These are phyloP conservation scores for Notholithocarpus densiflorus DNA, from an alignment of 306 rosid species.

Conservation along the genomic window DNA sequence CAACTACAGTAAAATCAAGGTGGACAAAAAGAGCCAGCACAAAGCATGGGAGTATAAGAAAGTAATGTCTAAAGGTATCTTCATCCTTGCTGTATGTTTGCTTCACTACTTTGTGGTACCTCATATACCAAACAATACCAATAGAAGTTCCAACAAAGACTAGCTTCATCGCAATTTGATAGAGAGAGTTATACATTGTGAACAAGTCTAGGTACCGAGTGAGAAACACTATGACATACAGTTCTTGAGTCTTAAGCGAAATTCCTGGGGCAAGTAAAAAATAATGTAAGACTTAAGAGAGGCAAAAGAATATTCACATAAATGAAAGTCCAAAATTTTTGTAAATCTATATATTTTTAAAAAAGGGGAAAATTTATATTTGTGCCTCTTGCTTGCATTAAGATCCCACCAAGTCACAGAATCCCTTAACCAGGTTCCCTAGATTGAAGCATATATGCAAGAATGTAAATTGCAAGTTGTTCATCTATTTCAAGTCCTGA, in stretches of 20 bases:
- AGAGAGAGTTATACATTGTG: slow-evolving; percentile 21
- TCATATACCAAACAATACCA: slow-evolving; percentile 40
- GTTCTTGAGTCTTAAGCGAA: slow-evolving; percentile 46
- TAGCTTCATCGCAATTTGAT: slow-evolving; percentile 23
- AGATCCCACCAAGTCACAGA: background rate
- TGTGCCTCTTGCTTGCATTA: background rate
- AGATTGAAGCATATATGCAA: background rate
- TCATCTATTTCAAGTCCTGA: background rate
- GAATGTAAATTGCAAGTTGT: background rate
- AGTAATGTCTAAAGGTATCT: slow-evolving; percentile 35
- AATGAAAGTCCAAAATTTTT: background rate
- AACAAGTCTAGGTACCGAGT: slow-evolving; percentile 39
- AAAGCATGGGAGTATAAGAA: slow-evolving; percentile 21
- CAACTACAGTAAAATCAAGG: slow-evolving; percentile 2
- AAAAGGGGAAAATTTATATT: background rate
- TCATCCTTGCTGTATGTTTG: slow-evolving; percentile 34
- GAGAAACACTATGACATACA: slow-evolving; percentile 31
- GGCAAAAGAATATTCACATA: background rate
- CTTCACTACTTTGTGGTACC: slow-evolving; percentile 41
- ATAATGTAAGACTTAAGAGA: background rate
- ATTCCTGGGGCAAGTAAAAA: slow-evolving; percentile 30
- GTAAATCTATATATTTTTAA: no score
- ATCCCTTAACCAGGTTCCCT: background rate
- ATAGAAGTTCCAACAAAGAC: slow-evolving; percentile 28
- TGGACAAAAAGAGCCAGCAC: slow-evolving; percentile 27